phyloP scores from a whole-genome alignment of 768 basidiomycete species.

The Pleurotus tuoliensis region DNA sequence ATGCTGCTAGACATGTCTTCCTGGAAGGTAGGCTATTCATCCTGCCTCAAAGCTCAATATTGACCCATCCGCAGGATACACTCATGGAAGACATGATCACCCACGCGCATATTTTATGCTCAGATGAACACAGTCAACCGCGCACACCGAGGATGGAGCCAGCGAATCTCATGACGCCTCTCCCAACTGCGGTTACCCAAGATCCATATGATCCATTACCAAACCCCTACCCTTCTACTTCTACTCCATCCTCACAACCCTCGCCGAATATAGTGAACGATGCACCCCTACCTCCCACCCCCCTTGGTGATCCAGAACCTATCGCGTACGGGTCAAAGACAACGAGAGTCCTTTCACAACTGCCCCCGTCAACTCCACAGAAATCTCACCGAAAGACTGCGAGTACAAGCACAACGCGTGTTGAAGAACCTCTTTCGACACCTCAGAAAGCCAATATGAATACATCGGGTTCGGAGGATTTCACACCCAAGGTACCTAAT shows the following conservation, averaged over 20 bases:
- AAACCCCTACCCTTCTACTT: background rate
- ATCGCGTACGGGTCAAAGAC: conserved; percentile 68
- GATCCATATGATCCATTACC: background rate
- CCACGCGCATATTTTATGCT: conserved; percentile 61
- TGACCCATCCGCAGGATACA: conserved; percentile 26
- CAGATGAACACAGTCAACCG: conserved; percentile 37
- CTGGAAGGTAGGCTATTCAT: conserved; percentile 52
- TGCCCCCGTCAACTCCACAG: conserved; percentile 20
- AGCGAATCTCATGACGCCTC: background rate
- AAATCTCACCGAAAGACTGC: background rate
- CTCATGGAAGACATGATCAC: conserved; percentile 86
- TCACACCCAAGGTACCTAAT: conserved; percentile 64
- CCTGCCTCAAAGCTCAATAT: background rate
- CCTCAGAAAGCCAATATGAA: conserved; percentile 22
- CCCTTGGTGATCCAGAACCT: conserved; percentile 57
- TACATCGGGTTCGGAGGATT: conserved; percentile 44
- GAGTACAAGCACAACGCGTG: background rate
- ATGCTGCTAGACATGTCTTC: conserved; percentile 65
- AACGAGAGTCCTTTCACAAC: conserved; percentile 60
- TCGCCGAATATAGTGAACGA: conserved; percentile 32
- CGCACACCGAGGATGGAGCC: background rate
- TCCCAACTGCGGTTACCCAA: background rate
- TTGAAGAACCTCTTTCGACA: conserved; percentile 10
- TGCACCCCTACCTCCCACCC: conserved; percentile 72
- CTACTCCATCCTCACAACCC: conserved; percentile 9